Evolutionary conservation across 345 rosid genomes (phyloP).

Genomic region (Anastatica hierochuntica): DNA sequence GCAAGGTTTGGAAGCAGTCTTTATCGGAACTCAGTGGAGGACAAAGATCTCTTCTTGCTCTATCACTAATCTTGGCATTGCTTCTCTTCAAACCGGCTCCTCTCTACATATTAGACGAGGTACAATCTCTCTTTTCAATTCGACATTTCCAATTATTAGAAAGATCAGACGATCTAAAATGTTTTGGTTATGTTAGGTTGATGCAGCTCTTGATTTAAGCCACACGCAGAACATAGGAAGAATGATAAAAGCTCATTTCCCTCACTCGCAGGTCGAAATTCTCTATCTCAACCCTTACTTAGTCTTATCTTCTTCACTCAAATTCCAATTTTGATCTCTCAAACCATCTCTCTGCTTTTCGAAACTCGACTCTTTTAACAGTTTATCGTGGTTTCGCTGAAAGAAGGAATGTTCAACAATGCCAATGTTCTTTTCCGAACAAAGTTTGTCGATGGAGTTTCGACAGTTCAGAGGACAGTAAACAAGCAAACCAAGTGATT

Average conservation of each 20-base stretch:
- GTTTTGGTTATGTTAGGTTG: conserved; percentile 37
- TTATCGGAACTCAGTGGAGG: conserved; percentile 96
- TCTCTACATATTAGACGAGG: conserved; percentile 94
- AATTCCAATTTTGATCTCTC: too few relatives aligned
- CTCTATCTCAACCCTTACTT: too few relatives aligned
- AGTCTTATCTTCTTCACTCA: neutral
- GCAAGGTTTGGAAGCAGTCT: conserved; percentile 94
- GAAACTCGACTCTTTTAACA: conserved; percentile 19
- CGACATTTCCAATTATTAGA: too few relatives aligned
- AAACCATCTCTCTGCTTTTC: too few relatives aligned
- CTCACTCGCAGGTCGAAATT: conserved; percentile 58
- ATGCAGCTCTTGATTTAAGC: conserved; percentile 96
- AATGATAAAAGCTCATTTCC: conserved; percentile 63
- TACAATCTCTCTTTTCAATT: too few relatives aligned
- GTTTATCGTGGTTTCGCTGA: conserved; percentile 94
- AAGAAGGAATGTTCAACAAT: conserved; percentile 99
- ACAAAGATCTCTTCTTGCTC: conserved; percentile 86
- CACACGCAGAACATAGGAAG: conserved; percentile 98
- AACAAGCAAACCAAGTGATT: too few relatives aligned
- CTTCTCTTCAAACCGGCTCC: conserved; percentile 99
- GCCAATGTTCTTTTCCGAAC: conserved; percentile 97
- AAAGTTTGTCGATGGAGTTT: conserved; percentile 93
- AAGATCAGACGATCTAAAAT: too few relatives aligned
- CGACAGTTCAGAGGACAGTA: conserved; percentile 88
- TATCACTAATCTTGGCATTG: conserved; percentile 84